Base-by-base conservation (phyloP, 2,329 filamentous ascomycete genomes). In the Monilinia aucupariae region DNA sequence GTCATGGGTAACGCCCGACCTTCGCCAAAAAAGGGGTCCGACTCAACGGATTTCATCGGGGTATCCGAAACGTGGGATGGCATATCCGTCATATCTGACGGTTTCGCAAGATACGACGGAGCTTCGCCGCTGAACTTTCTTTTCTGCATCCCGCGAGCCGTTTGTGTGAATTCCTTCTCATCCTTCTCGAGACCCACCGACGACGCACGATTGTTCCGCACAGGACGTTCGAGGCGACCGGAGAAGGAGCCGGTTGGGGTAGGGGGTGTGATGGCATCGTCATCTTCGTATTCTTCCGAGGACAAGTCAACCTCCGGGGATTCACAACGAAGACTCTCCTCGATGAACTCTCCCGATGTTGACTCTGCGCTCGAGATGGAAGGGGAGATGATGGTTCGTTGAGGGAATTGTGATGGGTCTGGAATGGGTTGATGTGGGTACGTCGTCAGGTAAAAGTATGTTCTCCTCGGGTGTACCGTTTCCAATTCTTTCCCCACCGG, bases 361-460 rank as follows among this genome's bases (percentile, higher is more conserved):
- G 86, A 88, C n/a, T 79, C 78, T 15, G 79, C 80, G 72, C 83
- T 87, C 3, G 92, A 96, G 34, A 96, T 80, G 25, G 91, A 93
- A 0, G 93, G 93, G 3, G 93, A 94, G 65, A 96, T 86, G 65
- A 91, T 86, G 66, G 85, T 78, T 65, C 82, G 81, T 68, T 79
- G 80, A 62, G 79, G 78, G 66, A 80, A 77, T n/a, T 71, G 63
- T 59, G 85, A 78, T 50, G 79, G 82, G 68, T 89, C 84, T 2
- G 91, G 91, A 25, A 97, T 85, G 45, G 91, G 85, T 74, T 93
- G 91, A 73, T 89, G 90, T 53, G 90, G 86, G 72, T 83, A 88
- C n/a, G 90, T 96, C 47, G 91, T 96, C 65, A 99, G 84, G 78
- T 92, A 97, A 78, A 96, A 97, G 80, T 96, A 97, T 53, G 96